These are phyloP conservation scores for Pseudomonodictys pantanalensis DNA, from an alignment of 495 filamentous ascomycete genomes.

Conservation along the genomic window DNA sequence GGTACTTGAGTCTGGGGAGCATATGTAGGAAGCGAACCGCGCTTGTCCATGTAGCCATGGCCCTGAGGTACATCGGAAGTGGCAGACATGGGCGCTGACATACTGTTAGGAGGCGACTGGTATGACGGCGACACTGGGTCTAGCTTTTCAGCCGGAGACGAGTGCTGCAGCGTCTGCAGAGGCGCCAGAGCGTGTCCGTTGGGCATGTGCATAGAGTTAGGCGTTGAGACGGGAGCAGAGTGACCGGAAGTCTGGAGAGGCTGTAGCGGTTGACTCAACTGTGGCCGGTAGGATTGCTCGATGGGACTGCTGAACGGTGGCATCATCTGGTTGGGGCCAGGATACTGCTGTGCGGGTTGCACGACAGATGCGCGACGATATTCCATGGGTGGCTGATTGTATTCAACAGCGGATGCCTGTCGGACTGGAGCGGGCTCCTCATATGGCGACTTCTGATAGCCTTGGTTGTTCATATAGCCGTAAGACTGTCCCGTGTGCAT, in stretches of 20 bases:
- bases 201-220: conserved; percentile 22
- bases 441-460: conserved; percentile 36
- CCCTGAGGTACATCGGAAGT: conserved; percentile 20
- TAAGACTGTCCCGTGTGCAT: conserved; percentile 36
- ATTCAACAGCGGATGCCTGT: conserved; percentile 35
- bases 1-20: conserved; percentile 12
- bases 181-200: conserved; percentile 34
- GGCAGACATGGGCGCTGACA: conserved; percentile 30
- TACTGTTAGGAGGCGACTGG: conserved; percentile 21
- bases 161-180: conserved; percentile 33
- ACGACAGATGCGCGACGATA: conserved; percentile 35
- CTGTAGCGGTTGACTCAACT: conserved; percentile 22
- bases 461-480: conserved; percentile 32
- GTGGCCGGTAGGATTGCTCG: conserved; percentile 26
- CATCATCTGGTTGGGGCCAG: conserved; percentile 22
- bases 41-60: conserved; percentile 18
- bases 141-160: conserved; percentile 17
- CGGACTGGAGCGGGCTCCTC: conserved; percentile 34
- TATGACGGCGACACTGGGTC: conserved; percentile 34
- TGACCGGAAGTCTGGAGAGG: conserved; percentile 34
- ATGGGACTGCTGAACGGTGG: conserved; percentile 21
- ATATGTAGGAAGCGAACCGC: conserved; percentile 11
- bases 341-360: conserved; percentile 29
- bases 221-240: conserved; percentile 18
- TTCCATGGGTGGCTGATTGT: conserved; percentile 24